Evolutionary conservation across 371 early-diverging fungal species (phyloP).

Genomic region (Funneliformis caledonium): DNA sequence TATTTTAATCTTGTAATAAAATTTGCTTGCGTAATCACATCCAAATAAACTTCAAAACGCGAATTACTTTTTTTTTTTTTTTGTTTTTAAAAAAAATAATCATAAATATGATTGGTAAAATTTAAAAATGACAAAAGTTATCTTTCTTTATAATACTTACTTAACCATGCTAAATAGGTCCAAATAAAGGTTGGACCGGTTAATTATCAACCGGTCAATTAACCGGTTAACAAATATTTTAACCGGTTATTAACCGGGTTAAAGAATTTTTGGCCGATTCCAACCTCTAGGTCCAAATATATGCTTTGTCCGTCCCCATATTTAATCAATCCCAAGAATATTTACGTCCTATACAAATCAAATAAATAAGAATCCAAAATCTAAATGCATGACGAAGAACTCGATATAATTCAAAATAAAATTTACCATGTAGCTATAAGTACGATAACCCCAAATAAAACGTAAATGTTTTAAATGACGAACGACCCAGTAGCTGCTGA

Average conservation of each 20-base stretch:
- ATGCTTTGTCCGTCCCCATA: too few species aligned
- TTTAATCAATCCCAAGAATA: constrained; percentile 2
- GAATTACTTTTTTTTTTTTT: too few species aligned
- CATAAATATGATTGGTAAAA: background rate
- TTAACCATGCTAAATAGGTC: background rate
- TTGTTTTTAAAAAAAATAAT: too few species aligned
- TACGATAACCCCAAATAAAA: background rate
- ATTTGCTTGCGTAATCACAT: background rate
- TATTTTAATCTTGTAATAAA: constrained; percentile 2
- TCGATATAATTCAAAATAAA: too few species aligned
- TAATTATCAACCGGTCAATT: too few species aligned
- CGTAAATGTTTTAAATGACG: background rate
- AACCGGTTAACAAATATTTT: too few species aligned
- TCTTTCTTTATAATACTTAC: background rate
- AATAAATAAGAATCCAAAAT: too few species aligned
- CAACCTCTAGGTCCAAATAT: too few species aligned
- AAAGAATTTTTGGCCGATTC: too few species aligned
- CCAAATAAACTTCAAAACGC: background rate
- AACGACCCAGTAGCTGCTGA: background rate
- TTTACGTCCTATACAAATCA: background rate
- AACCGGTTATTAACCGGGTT: too few species aligned
- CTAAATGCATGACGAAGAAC: too few species aligned
- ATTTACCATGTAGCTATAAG: background rate
- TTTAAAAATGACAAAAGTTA: too few species aligned
- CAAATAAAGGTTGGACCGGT: background rate